A percentile compares a stretch with the other conserved stretches of the same genome.
These are phyloP conservation scores for Beauveria caledonica DNA, from an alignment of 2,329 filamentous ascomycete genomes.

Conservation along the genomic window DNA sequence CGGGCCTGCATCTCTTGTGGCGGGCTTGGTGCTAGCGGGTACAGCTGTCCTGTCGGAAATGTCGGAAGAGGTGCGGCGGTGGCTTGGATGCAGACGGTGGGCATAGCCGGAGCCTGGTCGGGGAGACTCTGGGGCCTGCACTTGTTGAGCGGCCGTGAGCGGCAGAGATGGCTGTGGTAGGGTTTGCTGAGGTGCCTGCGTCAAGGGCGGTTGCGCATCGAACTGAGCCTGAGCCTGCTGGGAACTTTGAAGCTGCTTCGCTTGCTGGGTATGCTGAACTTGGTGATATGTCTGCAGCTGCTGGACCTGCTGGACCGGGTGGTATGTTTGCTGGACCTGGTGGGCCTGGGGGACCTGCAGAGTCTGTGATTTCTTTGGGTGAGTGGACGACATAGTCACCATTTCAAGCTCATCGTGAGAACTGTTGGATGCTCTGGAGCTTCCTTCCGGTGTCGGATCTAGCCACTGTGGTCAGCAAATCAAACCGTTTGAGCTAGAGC, in stretches of 20 bases:
- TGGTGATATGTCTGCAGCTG: constrained; percentile 8
- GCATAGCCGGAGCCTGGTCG: constrained; percentile 1
- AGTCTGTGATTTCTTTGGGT: not conserved
- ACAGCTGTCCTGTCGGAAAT: constrained; percentile 19
- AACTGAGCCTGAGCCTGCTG: constrained; percentile 1
- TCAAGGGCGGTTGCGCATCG: not conserved
- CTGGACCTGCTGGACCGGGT: not conserved
- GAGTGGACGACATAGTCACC: constrained; percentile 17
- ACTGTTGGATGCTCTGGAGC: constrained; percentile 29
- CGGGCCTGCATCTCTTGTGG: constrained; percentile 18
- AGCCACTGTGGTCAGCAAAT: not conserved
- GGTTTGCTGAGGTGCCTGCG: too few relatives aligned
- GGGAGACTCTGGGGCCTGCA: not conserved
- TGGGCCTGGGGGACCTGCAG: not conserved
- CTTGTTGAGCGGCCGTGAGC: not conserved
- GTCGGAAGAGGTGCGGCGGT: constrained; percentile 23
- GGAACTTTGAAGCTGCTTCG: not conserved
- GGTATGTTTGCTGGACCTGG: not conserved
- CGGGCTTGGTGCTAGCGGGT: constrained; percentile 11
- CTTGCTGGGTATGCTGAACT: not conserved
- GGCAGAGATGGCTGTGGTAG: not conserved
- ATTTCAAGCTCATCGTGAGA: constrained; percentile 35
- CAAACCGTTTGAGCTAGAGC: not conserved
- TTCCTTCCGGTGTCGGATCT: constrained; percentile 24
- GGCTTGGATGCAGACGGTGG: constrained; percentile 21